These are phyloP conservation scores for Glebionis coronaria DNA, from an alignment of 129 eudicot species.

Conservation along the genomic window DNA sequence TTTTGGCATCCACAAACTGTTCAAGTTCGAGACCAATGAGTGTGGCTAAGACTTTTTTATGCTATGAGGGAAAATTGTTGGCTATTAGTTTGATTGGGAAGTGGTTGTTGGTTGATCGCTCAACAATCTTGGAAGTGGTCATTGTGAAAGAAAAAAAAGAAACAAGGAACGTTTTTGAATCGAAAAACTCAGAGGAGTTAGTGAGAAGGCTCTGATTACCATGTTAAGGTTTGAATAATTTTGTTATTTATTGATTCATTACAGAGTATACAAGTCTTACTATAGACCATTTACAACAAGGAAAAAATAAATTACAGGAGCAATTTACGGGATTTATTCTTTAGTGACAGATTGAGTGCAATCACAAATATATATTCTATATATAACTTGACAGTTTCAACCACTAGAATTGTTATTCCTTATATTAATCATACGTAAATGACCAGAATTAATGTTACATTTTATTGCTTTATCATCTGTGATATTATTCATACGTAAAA, in stretches of 20 bases:
- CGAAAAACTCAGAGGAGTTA: too few relatives aligned
- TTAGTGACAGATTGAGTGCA: not conserved
- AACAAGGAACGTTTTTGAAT: too few relatives aligned
- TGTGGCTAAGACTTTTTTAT: too few relatives aligned
- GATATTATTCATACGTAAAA: too few relatives aligned
- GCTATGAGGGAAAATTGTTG: not conserved
- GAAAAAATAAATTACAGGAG: constrained; percentile 4
- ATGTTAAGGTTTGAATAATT: not conserved
- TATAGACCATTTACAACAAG: not conserved
- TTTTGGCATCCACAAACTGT: not conserved
- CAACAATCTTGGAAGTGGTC: too few relatives aligned
- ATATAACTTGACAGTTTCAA: not conserved
- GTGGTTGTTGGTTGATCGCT: too few relatives aligned
- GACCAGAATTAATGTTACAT: too few relatives aligned
- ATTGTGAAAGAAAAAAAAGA: too few relatives aligned
- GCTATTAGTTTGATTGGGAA: too few relatives aligned
- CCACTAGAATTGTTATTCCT: constrained; percentile 5
- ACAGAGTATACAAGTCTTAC: constrained; percentile 5
- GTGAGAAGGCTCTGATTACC: not conserved
- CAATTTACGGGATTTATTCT: constrained; percentile 3
- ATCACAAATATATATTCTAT: constrained; percentile 1
- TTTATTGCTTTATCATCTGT: too few relatives aligned
- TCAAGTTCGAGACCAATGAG: too few relatives aligned
- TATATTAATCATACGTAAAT: too few relatives aligned
- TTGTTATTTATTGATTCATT: not conserved